Evolutionary conservation across 2,329 filamentous ascomycete genomes (phyloP), one percentile per base, ranked within the genome.

Genomic region (Botrytis deweyae): DNA sequence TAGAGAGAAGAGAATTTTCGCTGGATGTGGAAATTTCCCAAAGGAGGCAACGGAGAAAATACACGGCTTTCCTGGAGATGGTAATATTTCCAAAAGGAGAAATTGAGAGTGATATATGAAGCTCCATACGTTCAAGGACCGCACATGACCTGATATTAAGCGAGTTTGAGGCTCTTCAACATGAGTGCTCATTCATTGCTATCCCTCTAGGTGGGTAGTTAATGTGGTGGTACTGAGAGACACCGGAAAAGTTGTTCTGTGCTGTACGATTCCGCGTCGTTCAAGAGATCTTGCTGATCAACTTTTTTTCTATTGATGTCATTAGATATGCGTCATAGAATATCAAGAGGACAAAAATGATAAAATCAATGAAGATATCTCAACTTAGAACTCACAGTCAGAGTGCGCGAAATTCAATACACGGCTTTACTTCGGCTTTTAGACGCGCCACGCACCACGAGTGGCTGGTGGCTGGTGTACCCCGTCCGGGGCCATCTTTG

Each of bases 31-130:
- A 38, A 38, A 65, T 65, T 36, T 65, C 63, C 63, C 29, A 22
- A 46, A 46, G 63, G 42, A 65, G 63, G 42, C 6, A 65, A 65
- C 63, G 63, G 63, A 65, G 42, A 36, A 33, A 46, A 22, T 6
- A 22, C 33, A 22, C 3, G 42, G 42, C 63, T 66, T 36, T 14
- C 4, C 42, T 66, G n/a, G 42, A 66, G 42, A 49, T 49, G 29
- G 63, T 49, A 49, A 66, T 65, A 36, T 25, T 66, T 12, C 29
- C 29, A 49, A 66, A 66, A 66, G 63, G 42, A 66, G 63, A 12
- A 36, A 66, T 44, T 20, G 18, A n/a, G 42, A 49, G 6, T 14
- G 20, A 1, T 22, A 36, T 7, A 10, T 25, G 18, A 33, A 49
- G 29, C 22, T 16, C 22, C 12, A 25, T 49, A 66, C 29, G 22